Conservation (phyloP, 2,329 filamentous ascomycete species). For the Trichophyton equinum region DNA sequence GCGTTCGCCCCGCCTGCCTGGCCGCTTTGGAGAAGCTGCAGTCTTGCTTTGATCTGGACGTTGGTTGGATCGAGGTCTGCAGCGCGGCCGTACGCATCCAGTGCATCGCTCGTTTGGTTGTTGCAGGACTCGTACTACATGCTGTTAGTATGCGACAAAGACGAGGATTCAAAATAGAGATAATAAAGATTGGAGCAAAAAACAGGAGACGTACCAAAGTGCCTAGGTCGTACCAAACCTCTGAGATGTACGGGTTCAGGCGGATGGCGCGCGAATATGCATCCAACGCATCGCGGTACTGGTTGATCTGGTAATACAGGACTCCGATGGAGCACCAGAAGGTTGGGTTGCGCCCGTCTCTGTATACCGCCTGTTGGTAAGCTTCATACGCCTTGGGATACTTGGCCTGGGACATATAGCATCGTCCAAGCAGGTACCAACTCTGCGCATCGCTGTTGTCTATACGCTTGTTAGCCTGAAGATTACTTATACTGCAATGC, state of each 20-base stretch:
- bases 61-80: slow-evolving; percentile 89
- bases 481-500: background rate
- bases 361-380: slow-evolving; percentile 96
- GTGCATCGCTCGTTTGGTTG: slow-evolving; percentile 91
- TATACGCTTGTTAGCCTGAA: slow-evolving; percentile 26
- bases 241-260: slow-evolving; percentile 93
- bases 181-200: background rate
- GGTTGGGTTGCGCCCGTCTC: slow-evolving; percentile 91
- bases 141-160: background rate
- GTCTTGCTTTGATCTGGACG: slow-evolving; percentile 87
- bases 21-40: slow-evolving; percentile 77
- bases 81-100: slow-evolving; percentile 89
- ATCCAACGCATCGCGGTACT: slow-evolving; percentile 94
- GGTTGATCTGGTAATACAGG: slow-evolving; percentile 98
- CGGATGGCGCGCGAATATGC: slow-evolving; percentile 95
- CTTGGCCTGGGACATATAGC: slow-evolving; percentile 99
- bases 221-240: slow-evolving; percentile 97
- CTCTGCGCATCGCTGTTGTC: slow-evolving; percentile 93
- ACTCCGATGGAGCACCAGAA: slow-evolving; percentile 99
- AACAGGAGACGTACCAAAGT: slow-evolving; percentile 58
- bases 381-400: slow-evolving; percentile 98
- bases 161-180: slow-evolving; percentile 1
- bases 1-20: slow-evolving; percentile 59
- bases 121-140: slow-evolving; percentile 90
- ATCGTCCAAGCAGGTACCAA: slow-evolving; percentile 94